A percentile compares a stretch with the other conserved stretches of the same genome.
Conservation (phyloP, 352 stramenopile genomes). For the Bremia lactucae region DNA sequence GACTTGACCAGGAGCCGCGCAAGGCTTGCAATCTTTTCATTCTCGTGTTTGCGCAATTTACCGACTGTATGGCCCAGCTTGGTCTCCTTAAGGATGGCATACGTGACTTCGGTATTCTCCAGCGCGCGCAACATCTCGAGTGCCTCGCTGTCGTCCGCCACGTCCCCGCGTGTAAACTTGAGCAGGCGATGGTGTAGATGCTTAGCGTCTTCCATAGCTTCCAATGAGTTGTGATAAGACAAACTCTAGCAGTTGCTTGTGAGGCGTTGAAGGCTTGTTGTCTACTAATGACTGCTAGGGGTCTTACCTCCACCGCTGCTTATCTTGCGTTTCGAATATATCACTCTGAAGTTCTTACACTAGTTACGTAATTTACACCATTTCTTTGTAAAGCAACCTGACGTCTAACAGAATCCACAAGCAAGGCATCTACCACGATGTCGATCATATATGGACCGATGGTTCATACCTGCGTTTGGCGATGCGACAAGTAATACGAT, state of each 20-base stretch:
- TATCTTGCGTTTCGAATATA: no score
- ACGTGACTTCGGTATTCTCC: conserved; percentile 46
- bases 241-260: neutral
- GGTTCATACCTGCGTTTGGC: conserved; percentile 31
- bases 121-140: conserved; percentile 56
- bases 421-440: conserved; percentile 37
- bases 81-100: conserved; percentile 71
- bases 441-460: conserved; percentile 40
- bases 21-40: conserved; percentile 66
- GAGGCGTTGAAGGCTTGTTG: conserved; percentile 11
- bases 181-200: conserved; percentile 55
- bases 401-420: no score
- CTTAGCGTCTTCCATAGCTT: conserved; percentile 57
- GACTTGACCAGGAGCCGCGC: conserved; percentile 75
- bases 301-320: no score
- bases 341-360: no score
- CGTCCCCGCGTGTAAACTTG: conserved; percentile 61
- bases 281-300: conserved; percentile 7
- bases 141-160: conserved; percentile 40
- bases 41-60: conserved; percentile 83
- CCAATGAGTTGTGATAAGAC: neutral
- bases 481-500: conserved; percentile 6
- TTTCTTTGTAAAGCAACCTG: no score
- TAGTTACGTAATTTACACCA: no score
- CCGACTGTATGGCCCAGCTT: conserved; percentile 78